phyloP scores from a whole-genome alignment of 495 filamentous ascomycete genomes.

The Hypomontagnella monticulosa region DNA sequence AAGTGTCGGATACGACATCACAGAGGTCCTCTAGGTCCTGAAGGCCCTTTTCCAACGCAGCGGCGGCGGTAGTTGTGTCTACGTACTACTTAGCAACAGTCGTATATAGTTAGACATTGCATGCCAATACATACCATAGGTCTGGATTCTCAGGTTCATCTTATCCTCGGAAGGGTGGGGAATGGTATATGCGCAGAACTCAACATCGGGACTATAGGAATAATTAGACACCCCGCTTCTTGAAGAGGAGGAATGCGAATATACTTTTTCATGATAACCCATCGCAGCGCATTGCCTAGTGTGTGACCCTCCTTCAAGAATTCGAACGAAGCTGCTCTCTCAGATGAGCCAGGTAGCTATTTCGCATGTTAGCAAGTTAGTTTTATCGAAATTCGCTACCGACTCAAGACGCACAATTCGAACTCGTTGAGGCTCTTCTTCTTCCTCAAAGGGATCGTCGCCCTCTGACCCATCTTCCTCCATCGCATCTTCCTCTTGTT shows the following conservation, averaged over 20 bases:
- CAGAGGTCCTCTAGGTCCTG: constrained; percentile 88
- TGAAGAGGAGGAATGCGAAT: constrained; percentile 33
- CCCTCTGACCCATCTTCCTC: constrained; percentile 54
- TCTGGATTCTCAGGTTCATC: constrained; percentile 98
- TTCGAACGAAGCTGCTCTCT: constrained; percentile 79
- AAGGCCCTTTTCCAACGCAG: constrained; percentile 89
- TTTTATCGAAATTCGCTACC: background rate
- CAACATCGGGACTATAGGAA: constrained; percentile 79
- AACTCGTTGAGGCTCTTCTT: constrained; percentile 63
- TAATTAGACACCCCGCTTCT: constrained; percentile 10
- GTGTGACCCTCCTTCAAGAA: constrained; percentile 94
- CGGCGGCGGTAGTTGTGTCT: constrained; percentile 83
- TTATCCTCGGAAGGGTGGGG: constrained; percentile 94
- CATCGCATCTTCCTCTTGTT: constrained; percentile 52
- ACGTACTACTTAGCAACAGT: constrained; percentile 14
- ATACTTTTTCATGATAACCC: constrained; percentile 98
- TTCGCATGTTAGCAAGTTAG: constrained; percentile 19
- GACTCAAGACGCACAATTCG: constrained; percentile 60
- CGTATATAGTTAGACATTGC: background rate
- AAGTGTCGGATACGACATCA: constrained; percentile 89
- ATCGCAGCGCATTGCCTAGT: constrained; percentile 90
- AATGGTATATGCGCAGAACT: constrained; percentile 98
- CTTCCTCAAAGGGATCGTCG: constrained; percentile 48
- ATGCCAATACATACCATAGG: constrained; percentile 73
- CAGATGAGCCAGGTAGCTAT: constrained; percentile 75